phyloP scores from a whole-genome alignment of 495 filamentous ascomycete species.

The Neurospora sp. region DNA sequence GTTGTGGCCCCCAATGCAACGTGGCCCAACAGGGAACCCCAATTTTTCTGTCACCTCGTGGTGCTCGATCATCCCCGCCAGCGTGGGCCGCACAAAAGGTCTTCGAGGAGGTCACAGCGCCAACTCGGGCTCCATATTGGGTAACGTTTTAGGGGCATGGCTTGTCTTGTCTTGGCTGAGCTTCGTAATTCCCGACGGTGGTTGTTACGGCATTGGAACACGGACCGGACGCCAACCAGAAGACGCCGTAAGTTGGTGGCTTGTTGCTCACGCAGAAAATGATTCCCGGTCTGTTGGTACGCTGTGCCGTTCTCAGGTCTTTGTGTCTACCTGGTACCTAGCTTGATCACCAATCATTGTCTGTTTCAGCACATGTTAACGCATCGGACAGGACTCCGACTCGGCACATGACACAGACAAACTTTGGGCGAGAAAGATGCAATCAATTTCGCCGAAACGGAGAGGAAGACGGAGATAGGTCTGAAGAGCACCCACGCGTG shows the following conservation, averaged over 20 bases:
- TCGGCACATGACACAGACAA: background rate
- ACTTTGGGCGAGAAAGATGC: background rate
- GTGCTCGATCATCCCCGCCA: background rate
- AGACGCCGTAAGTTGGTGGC: background rate
- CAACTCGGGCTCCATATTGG: background rate
- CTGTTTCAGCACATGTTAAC: background rate
- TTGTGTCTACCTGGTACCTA: background rate
- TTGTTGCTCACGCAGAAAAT: background rate
- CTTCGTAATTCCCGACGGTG: background rate
- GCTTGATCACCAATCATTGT: background rate
- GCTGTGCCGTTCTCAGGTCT: background rate
- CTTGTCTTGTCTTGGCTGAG: background rate
- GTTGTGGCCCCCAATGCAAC: conserved; percentile 15
- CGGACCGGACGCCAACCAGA: background rate
- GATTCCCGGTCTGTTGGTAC: background rate
- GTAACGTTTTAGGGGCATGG: background rate
- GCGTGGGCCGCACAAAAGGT: background rate
- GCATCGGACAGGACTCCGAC: background rate
- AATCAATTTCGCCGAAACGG: background rate
- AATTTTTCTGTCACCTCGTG: background rate
- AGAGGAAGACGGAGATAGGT: background rate
- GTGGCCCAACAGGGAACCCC: conserved; percentile 13
- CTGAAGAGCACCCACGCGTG: background rate
- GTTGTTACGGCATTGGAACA: background rate
- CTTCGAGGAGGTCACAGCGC: background rate